Evolutionary conservation across 192 early-diverging fungal genomes (phyloP).

Genomic region (Umbelopsis vinacea): DNA sequence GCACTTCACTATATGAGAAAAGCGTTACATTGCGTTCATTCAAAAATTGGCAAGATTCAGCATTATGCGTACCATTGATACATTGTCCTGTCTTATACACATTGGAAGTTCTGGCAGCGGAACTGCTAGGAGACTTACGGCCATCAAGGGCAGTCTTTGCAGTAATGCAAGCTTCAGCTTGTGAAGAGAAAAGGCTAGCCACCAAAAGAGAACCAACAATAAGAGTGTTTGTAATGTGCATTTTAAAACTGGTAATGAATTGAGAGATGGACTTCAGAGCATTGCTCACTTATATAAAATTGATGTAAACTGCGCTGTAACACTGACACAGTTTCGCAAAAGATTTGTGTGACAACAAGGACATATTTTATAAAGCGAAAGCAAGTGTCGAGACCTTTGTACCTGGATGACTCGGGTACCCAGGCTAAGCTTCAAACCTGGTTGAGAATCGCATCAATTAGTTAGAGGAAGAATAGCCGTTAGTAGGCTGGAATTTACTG

Average conservation of each 20-base stretch:
- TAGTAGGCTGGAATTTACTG: no score
- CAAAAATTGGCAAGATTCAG: neutral
- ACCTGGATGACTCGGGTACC: no score
- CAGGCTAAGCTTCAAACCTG: no score
- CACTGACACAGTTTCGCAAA: neutral
- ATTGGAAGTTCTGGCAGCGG: neutral
- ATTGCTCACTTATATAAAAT: neutral
- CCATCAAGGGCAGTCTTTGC: conserved; percentile 2
- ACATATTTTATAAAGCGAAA: no score
- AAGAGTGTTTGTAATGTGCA: neutral
- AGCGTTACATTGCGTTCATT: no score
- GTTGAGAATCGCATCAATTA: no score
- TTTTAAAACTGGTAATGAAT: neutral
- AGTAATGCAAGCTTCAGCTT: neutral
- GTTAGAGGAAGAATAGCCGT: no score
- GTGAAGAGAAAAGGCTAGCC: neutral
- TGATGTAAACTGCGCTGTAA: neutral
- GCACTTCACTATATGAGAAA: neutral
- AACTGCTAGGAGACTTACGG: neutral
- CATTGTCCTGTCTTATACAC: conserved; percentile 7
- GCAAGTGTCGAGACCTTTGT: no score
- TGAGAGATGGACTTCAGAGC: neutral
- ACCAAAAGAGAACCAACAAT: neutral
- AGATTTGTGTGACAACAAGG: no score
- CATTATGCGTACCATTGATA: neutral